Base-by-base conservation (phyloP, 768 basidiomycete genomes). In the Suillus subalutaceus region DNA sequence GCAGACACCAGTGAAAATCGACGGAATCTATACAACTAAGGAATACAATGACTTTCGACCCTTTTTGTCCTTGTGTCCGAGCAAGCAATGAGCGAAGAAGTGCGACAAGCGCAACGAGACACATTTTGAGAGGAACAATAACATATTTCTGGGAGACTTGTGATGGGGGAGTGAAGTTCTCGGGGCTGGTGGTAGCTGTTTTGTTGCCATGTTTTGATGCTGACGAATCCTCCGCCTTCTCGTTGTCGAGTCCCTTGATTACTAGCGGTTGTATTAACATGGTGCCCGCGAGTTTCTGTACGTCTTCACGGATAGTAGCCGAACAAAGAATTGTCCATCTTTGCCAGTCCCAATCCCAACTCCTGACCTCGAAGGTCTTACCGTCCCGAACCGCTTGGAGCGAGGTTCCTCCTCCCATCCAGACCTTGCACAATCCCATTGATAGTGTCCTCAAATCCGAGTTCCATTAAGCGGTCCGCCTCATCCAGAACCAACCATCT, bases 11-110 rank as follows among this genome's bases (percentile, higher is more conserved):
- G 74, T 97, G 95, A 72, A 94, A 98, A 76, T 99, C 97, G 20
- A 99, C 97, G 3, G 97, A 96, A 77, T 98, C 97, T 6, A 96
- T 99, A 72, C 95, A 98, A 70, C 93, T 97, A 67, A 99, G 80
- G 79, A 99, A 99, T 6, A 99, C 94, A 57, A 99, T 94, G 64
- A 97, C 87, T 77, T 93, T 94, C 50, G 83, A 83, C 13, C 86
- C 85, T 50, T 81, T 81, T 38, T 75, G 82, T 50, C 77, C 77
- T 70, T 81, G 82, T 30, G 85, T 81, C 76, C 90, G 86, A 6
- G 90, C 81, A 37, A 96, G 81, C n/a, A 97, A 82, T 7, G 88
- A 86, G 30, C 97, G 89, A 30, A 99, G 80, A 13, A 98, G 83
- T 5, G 97, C 91, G 40, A 98, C 83, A 26, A 99, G 86, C 0